Conservation (phyloP, 768 basidiomycete species). For the Leccinum ochraceum region DNA sequence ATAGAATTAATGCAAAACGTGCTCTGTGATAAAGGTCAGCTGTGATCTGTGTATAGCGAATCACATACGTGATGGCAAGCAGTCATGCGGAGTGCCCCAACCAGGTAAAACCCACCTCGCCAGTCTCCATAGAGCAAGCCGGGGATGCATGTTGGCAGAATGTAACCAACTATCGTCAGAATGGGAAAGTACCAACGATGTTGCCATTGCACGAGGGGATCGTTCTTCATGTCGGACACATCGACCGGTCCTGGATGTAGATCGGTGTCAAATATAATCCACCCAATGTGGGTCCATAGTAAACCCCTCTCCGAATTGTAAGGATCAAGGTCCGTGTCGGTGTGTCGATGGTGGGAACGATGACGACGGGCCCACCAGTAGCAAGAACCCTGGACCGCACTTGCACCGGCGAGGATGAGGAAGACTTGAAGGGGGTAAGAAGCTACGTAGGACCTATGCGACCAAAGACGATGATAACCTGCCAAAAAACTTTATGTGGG, state of each 20-base stretch:
- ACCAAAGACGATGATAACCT: conserved; percentile 87
- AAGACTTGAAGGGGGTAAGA: conserved; percentile 68
- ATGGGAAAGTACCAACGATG: conserved; percentile 72
- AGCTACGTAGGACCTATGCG: conserved; percentile 82
- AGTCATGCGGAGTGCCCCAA: conserved; percentile 67
- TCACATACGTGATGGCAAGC: conserved; percentile 78
- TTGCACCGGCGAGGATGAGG: conserved; percentile 72
- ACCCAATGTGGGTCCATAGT: conserved; percentile 80
- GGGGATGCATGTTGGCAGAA: conserved; percentile 68
- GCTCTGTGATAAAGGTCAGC: conserved; percentile 44
- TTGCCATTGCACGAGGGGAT: conserved; percentile 74
- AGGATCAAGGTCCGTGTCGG: conserved; percentile 85
- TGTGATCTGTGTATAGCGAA: not conserved
- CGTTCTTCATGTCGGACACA: conserved; percentile 68
- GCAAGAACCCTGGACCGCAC: conserved; percentile 85
- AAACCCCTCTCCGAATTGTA: conserved; percentile 80
- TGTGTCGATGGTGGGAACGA: conserved; percentile 81
- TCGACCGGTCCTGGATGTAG: conserved; percentile 72
- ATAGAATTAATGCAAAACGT: conserved; percentile 90
- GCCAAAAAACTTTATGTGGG: conserved; percentile 10
- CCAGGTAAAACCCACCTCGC: conserved; percentile 75
- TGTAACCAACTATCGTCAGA: conserved; percentile 64
- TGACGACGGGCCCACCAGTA: conserved; percentile 87
- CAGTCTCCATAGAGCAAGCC: conserved; percentile 76
- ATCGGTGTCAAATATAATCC: conserved; percentile 79